Evolutionary conservation across 1,139 yeast species (phyloP).

Genomic region (Yamadazyma kanchanaburiensis): DNA sequence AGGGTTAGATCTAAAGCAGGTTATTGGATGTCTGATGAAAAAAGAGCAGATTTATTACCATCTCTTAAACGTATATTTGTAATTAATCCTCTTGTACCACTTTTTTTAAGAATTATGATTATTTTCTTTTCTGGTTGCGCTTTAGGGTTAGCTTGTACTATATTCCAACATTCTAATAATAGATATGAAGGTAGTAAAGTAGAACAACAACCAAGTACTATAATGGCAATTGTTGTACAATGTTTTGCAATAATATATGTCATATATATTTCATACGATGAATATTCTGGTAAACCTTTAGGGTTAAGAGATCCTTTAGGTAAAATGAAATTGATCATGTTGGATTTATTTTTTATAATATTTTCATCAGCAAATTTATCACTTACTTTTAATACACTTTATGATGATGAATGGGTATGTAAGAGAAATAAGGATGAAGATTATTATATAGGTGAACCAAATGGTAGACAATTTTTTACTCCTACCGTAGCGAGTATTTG

Average conservation of each 20-base stretch:
- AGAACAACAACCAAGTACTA: conserved; percentile 82
- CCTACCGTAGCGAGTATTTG: conserved; percentile 55
- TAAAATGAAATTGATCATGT: conserved; percentile 70
- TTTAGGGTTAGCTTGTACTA: conserved; percentile 64
- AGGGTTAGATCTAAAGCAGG: conserved; percentile 55
- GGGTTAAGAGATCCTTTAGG: conserved; percentile 84
- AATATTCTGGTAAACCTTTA: conserved; percentile 85
- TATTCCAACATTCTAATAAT: conserved; percentile 47
- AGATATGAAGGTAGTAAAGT: conserved; percentile 40
- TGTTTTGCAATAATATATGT: conserved; percentile 75
- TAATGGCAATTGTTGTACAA: conserved; percentile 88
- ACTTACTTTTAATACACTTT: conserved; percentile 78
- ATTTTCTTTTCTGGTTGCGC: conserved; percentile 60
- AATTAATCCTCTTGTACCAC: conserved; percentile 77
- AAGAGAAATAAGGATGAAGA: conserved; percentile 13
- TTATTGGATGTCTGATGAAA: conserved; percentile 65
- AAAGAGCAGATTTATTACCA: conserved; percentile 65
- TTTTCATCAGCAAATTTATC: conserved; percentile 89
- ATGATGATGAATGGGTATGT: conserved; percentile 84
- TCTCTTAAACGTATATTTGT: conserved; percentile 56
- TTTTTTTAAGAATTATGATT: conserved; percentile 68
- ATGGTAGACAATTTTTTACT: conserved; percentile 4
- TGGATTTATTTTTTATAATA: conserved; percentile 85
- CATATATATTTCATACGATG: conserved; percentile 82
- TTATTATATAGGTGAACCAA: conserved; percentile 9